Base-by-base conservation (phyloP, 192 early-diverging fungal species). In the Diversispora epigaea region DNA sequence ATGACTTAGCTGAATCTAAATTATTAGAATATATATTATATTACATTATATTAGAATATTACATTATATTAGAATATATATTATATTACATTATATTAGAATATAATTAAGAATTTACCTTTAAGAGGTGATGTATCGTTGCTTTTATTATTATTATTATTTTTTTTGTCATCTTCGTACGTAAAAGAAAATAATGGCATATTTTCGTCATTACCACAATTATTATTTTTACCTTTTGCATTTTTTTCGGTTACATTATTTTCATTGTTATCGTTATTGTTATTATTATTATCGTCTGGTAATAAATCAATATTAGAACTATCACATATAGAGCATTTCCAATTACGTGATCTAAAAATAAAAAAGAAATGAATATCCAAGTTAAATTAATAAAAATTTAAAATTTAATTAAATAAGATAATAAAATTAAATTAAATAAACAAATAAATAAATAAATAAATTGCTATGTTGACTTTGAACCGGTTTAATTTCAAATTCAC, bases 141-240 rank as follows among this genome's bases (percentile, higher is more conserved):
- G 5, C 17, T 56, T 0, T 56, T 6, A 32, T 32, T 32, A 1
- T 32, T 32, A 32, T 32, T 32, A 32, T 32, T 32, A 32, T 32
- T 32, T 1, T 32, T 32, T 32, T 32, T 32, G 2, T 68, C 46
- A 22, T 60, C 70, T 45, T 72, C 70, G 21, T 72, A 72, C 14
- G 22, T 15, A 61, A 72, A 72, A 22, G 70, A 72, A 61, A 72
- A 72, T 45, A 43, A 15, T 21, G 70, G 70, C 12, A 72, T 32
- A 60, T 45, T 22, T 10, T 22, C 7, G 55, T 55, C 50, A 9
- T 50, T 40, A 56, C 55, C 55, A 0, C 19, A 19, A 46, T n/a
- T 8, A 1, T 45, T 45, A 15, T 65, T 65, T 32, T 32, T 32
- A 32, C 2, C 25, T 32, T 32, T 32, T 32, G 2, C 25, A 54